Conservation (phyloP, 2,329 filamentous ascomycete genomes). For the Diplodia scrobiculata region DNA sequence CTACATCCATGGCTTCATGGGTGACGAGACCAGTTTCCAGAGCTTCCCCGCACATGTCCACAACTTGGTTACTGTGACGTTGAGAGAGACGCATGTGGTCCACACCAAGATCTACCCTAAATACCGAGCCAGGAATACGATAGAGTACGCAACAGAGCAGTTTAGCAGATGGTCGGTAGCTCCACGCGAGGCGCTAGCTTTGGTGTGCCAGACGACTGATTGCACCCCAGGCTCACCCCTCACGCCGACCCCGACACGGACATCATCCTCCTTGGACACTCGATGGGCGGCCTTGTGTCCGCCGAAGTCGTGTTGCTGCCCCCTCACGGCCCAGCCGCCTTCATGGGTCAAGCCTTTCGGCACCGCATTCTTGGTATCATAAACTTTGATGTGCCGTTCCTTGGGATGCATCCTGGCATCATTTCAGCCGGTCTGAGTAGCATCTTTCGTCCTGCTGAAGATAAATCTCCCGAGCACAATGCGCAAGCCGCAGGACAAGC, state of each 20-base stretch:
- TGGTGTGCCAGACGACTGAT: conserved; percentile 28
- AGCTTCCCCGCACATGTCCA: conserved; percentile 89
- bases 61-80: conserved; percentile 65
- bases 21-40: conserved; percentile 81
- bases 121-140: conserved; percentile 73
- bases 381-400: conserved; percentile 81
- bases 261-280: conserved; percentile 81
- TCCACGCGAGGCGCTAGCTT: conserved; percentile 31
- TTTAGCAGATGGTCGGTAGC: conserved; percentile 70
- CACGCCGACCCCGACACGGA: conserved; percentile 75
- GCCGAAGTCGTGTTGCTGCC: conserved; percentile 73
- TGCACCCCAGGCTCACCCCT: conserved; percentile 63
- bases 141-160: conserved; percentile 74
- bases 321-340: conserved; percentile 34
- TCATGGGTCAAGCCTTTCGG: conserved; percentile 54
- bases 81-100: conserved; percentile 74
- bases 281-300: conserved; percentile 82
- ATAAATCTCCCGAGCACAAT: conserved; percentile 28
- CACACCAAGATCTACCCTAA: conserved; percentile 84
- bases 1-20: conserved; percentile 90
- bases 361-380: conserved; percentile 79
- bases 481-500: conserved; percentile 31
- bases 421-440: conserved; percentile 79
- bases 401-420: conserved; percentile 87
- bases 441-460: conserved; percentile 61